These are phyloP conservation scores for Lepiota subincarnata DNA, from an alignment of 768 basidiomycete species.

Conservation along the genomic window DNA sequence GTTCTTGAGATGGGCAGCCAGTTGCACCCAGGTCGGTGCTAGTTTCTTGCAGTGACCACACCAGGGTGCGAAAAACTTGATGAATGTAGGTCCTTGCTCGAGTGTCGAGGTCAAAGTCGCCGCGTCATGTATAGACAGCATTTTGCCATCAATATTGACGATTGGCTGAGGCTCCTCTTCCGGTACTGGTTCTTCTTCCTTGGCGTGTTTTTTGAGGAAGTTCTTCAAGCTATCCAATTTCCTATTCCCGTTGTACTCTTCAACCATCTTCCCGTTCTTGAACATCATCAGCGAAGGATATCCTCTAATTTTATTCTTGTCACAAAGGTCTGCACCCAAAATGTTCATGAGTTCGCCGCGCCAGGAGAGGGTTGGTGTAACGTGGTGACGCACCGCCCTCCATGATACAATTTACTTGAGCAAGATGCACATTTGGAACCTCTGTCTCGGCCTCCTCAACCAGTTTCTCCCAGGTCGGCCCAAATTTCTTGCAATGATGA, in stretches of 20 bases:
- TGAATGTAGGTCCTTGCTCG: slow-evolving; percentile 42
- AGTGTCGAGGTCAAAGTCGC: slow-evolving; percentile 37
- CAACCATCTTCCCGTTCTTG: slow-evolving; percentile 56
- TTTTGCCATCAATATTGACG: slow-evolving; percentile 34
- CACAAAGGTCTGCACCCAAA: slow-evolving; percentile 67
- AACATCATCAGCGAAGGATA: slow-evolving; percentile 81
- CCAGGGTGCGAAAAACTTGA: slow-evolving; percentile 89
- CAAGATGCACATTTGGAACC: slow-evolving; percentile 56
- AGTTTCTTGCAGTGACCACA: slow-evolving; percentile 97
- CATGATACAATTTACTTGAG: slow-evolving; percentile 39
- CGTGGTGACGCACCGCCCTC: slow-evolving; percentile 20
- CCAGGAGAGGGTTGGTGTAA: neutral
- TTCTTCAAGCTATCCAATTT: slow-evolving; percentile 48
- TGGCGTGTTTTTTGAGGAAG: slow-evolving; percentile 47
- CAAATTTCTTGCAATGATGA: slow-evolving; percentile 72
- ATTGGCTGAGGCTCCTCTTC: slow-evolving; percentile 17
- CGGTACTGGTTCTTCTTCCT: slow-evolving; percentile 8
- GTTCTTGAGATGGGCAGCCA: slow-evolving; percentile 66
- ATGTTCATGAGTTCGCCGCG: neutral
- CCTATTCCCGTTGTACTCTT: slow-evolving; percentile 52
- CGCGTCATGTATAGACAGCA: slow-evolving; percentile 27
- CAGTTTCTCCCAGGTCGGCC: slow-evolving; percentile 77
- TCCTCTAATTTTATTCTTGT: slow-evolving; percentile 57
- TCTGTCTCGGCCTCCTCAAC: slow-evolving; percentile 47
- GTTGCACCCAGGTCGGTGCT: slow-evolving; percentile 73